These are phyloP conservation scores for Galerina sulciceps DNA, from an alignment of 768 basidiomycete genomes.

Conservation along the genomic window DNA sequence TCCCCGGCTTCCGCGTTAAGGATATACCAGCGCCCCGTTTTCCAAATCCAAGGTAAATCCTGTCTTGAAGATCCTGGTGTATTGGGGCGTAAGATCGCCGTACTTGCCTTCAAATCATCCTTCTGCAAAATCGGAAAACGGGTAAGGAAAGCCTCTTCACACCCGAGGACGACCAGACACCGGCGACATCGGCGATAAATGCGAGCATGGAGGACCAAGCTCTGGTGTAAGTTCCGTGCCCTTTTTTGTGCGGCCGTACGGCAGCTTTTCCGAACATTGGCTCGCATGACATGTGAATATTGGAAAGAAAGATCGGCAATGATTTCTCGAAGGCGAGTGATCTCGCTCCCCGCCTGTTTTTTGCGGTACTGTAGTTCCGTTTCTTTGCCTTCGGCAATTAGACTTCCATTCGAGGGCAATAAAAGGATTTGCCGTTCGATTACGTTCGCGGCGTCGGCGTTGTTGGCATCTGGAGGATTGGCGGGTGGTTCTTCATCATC, in stretches of 20 bases:
- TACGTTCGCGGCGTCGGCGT: too few relatives aligned
- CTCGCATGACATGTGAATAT: too few relatives aligned
- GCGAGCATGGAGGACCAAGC: not conserved
- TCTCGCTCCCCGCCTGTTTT: too few relatives aligned
- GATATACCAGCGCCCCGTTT: not conserved
- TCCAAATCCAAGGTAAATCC: slow-evolving; percentile 2
- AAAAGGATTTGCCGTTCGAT: too few relatives aligned
- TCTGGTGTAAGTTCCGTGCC: not conserved
- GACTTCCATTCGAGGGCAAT: too few relatives aligned
- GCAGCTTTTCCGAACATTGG: too few relatives aligned
- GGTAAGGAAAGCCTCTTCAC: not conserved
- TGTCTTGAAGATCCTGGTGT: not conserved
- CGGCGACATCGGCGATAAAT: not conserved
- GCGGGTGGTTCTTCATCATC: too few relatives aligned
- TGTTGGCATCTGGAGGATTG: too few relatives aligned
- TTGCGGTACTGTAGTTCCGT: too few relatives aligned
- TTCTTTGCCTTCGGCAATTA: too few relatives aligned
- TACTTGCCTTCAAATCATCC: not conserved
- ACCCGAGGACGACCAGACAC: not conserved
- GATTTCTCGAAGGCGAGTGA: too few relatives aligned
- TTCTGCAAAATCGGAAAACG: not conserved
- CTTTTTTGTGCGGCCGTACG: not conserved
- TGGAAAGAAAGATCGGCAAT: too few relatives aligned
- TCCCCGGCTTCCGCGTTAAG: not conserved
- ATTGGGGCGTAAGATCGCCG: not conserved